Evolutionary conservation across 257 asterid species (phyloP).

Genomic region (Scutellaria minor): DNA sequence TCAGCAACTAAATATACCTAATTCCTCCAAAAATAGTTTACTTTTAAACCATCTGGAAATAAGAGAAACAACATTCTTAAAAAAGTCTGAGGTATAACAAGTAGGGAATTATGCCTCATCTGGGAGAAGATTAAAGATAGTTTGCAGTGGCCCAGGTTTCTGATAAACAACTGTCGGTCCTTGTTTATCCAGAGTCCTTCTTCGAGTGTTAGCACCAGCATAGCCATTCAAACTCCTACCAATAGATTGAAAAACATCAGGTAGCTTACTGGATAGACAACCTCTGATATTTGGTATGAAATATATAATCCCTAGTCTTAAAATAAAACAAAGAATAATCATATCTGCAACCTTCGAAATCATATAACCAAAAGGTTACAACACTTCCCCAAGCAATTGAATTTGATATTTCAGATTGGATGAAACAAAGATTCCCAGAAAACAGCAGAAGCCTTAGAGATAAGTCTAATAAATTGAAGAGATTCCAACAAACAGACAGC

Average conservation of each 20-base stretch:
- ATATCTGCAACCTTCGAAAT: slow-evolving; percentile 2
- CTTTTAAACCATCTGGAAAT: slow-evolving; percentile 21
- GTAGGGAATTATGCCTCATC: slow-evolving; percentile 72
- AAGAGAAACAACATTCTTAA: slow-evolving; percentile 31
- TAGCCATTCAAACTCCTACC: slow-evolving; percentile 75
- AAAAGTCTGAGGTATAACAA: slow-evolving; percentile 17
- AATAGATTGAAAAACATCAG: slow-evolving; percentile 52
- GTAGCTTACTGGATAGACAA: not conserved
- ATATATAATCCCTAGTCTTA: not conserved
- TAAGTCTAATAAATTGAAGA: slow-evolving; percentile 6
- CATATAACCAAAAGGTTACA: slow-evolving; percentile 14
- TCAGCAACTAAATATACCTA: slow-evolving; percentile 41
- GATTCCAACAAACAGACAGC: slow-evolving; percentile 2
- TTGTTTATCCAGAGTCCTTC: slow-evolving; percentile 65
- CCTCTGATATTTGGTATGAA: slow-evolving; percentile 2
- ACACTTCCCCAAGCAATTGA: not conserved
- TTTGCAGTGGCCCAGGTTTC: slow-evolving; percentile 94
- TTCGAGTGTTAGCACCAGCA: slow-evolving; percentile 66
- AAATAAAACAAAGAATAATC: slow-evolving; percentile 7
- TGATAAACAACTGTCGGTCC: slow-evolving; percentile 90
- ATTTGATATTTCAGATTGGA: slow-evolving; percentile 8
- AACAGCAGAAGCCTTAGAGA: slow-evolving; percentile 21
- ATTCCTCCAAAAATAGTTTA: slow-evolving; percentile 13
- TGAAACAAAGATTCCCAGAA: slow-evolving; percentile 26
- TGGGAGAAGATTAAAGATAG: slow-evolving; percentile 84